These are phyloP conservation scores for Penicillium hesseltinei DNA, from an alignment of 2,329 filamentous ascomycete genomes.

Conservation along the genomic window DNA sequence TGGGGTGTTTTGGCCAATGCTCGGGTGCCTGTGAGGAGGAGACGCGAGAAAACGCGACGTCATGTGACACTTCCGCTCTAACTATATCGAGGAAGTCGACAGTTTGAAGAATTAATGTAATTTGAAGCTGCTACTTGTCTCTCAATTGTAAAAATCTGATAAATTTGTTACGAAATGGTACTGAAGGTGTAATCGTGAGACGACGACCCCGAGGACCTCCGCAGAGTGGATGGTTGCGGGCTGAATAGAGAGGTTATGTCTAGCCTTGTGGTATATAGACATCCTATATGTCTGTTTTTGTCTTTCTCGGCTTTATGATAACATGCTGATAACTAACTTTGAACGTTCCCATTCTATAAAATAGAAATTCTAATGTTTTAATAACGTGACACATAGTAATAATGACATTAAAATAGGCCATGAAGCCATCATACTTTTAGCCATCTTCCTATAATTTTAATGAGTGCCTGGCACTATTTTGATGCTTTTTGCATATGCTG, in stretches of 20 bases:
- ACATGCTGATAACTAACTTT: neutral
- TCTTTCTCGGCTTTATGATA: too few species aligned
- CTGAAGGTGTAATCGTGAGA: neutral
- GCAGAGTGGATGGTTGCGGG: neutral
- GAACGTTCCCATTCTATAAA: neutral
- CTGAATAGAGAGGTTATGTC: neutral
- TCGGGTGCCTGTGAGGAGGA: constrained; percentile 7
- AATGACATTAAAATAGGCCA: neutral
- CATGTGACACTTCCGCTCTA: constrained; percentile 28
- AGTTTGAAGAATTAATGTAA: neutral
- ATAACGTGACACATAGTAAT: neutral
- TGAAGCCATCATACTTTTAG: neutral
- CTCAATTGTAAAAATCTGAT: neutral
- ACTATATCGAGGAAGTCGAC: neutral
- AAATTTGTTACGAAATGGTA: neutral
- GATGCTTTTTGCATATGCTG: neutral
- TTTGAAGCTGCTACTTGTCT: neutral
- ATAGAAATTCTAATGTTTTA: neutral
- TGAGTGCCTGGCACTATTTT: neutral
- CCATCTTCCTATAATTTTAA: neutral
- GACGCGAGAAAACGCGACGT: constrained; percentile 28
- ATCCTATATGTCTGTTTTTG: neutral
- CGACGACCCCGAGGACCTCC: neutral
- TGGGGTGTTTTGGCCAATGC: constrained; percentile 6
- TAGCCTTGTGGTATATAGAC: neutral